Conservation (phyloP, 345 rosid species). For the Aquilaria yunnanensis region DNA sequence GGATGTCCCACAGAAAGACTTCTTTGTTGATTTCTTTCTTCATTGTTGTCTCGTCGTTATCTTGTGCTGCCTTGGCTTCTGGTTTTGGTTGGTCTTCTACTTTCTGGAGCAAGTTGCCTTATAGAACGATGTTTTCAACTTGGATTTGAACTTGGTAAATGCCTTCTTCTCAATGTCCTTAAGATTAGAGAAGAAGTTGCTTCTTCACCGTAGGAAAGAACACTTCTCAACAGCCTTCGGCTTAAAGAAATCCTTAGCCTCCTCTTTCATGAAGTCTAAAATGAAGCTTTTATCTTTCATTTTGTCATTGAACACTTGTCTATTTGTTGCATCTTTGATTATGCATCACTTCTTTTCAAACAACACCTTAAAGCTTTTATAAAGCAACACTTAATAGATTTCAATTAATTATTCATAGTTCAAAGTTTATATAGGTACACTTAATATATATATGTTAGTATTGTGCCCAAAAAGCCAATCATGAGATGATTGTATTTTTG, state of each 20-base stretch:
- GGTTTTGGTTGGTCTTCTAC: constrained; percentile 16
- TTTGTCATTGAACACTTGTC: no score
- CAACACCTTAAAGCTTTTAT: no score
- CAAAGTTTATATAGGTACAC: no score
- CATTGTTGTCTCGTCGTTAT: constrained; percentile 20
- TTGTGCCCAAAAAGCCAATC: no score
- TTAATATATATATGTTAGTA: no score
- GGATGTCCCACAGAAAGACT: constrained; percentile 71
- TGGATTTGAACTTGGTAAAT: constrained; percentile 45
- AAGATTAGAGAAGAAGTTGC: constrained; percentile 69
- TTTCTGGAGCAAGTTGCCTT: constrained; percentile 37
- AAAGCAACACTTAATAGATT: no score
- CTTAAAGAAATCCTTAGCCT: background rate
- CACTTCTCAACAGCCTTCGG: background rate
- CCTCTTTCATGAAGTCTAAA: no score
- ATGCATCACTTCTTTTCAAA: no score
- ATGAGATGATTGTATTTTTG: no score
- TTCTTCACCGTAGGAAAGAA: constrained; percentile 63
- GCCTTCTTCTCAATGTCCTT: constrained; percentile 76
- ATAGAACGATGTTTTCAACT: constrained; percentile 66
- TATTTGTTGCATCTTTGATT: no score
- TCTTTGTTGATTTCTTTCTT: constrained; percentile 38
- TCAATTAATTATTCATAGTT: no score
- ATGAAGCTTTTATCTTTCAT: no score
- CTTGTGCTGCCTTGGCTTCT: constrained; percentile 13